These are phyloP conservation scores for Volutella citrinella DNA, from an alignment of 2,329 filamentous ascomycete genomes.

Conservation along the genomic window DNA sequence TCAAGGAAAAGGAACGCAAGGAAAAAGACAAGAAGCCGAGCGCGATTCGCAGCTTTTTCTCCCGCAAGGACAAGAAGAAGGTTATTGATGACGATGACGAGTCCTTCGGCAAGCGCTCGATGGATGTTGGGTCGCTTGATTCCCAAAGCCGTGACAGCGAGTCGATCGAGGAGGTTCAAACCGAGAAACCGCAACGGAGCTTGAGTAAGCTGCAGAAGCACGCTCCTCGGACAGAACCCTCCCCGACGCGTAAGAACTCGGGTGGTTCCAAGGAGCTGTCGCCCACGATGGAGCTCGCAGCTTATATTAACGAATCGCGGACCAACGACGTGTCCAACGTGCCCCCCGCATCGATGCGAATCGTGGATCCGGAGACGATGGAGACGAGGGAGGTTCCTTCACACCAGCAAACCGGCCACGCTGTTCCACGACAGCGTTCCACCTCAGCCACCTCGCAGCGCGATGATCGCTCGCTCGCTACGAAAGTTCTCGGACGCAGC, in stretches of 20 bases:
- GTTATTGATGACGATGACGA: conserved; percentile 57
- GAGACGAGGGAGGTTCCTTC: conserved; percentile 38
- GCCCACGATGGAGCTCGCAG: conserved; percentile 39
- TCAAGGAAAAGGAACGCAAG: conserved; percentile 67
- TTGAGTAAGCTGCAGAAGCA: conserved; percentile 71
- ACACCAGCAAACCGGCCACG: conserved; percentile 26
- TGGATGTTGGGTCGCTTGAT: conserved; percentile 47
- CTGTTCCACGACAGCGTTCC: conserved; percentile 28
- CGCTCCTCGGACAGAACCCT: conserved; percentile 48
- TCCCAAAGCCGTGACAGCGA: conserved; percentile 39
- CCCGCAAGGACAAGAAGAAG: conserved; percentile 60
- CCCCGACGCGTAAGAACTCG: conserved; percentile 39
- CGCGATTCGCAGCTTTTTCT: conserved; percentile 59
- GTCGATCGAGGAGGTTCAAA: conserved; percentile 39
- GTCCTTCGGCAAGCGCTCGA: conserved; percentile 58
- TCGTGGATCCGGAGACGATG: conserved; percentile 53
- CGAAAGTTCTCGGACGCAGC: conserved; percentile 22
- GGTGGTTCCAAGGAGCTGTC: conserved; percentile 26
- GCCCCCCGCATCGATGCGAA: conserved; percentile 55
- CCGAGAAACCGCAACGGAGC: conserved; percentile 54
- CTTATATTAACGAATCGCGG: conserved; percentile 41
- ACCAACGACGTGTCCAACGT: conserved; percentile 54
- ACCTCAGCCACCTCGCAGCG: conserved; percentile 33
- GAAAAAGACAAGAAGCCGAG: conserved; percentile 66
- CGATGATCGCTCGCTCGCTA: conserved; percentile 34